Percentiles rank a stretch among this genome's conserved stretches.
Conservation (phyloP, 768 basidiomycete genomes). For the Tulasnella calospora region DNA sequence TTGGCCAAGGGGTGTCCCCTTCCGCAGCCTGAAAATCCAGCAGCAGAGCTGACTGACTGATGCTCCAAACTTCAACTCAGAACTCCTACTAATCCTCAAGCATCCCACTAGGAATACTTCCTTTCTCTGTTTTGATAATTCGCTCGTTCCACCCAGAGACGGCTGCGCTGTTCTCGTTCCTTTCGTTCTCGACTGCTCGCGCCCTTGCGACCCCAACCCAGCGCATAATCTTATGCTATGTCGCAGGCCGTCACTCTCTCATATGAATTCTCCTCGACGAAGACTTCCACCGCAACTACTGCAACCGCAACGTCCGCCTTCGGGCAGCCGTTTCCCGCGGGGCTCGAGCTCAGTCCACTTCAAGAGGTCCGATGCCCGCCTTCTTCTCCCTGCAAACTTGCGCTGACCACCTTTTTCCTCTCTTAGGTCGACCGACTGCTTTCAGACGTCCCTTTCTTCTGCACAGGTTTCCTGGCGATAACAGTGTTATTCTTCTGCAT, state of each 20-base stretch:
- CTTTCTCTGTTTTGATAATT: neutral
- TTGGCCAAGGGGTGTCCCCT: neutral
- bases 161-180: constrained; percentile 17
- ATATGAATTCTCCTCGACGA: constrained; percentile 5
- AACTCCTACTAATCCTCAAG: neutral
- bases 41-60: neutral
- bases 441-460: constrained; percentile 62
- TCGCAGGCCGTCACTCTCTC: constrained; percentile 10
- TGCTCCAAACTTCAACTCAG: neutral
- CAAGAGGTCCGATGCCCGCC: neutral
- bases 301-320: neutral
- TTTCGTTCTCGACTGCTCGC: neutral
- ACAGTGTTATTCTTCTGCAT: constrained; percentile 56
- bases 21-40: neutral
- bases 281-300: neutral
- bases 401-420: neutral
- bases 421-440: constrained; percentile 34
- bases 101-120: neutral
- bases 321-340: neutral
- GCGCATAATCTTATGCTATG: neutral
- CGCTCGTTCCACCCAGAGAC: neutral
- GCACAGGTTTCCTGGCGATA: constrained; percentile 60
- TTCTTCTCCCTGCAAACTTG: neutral
- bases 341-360: constrained; percentile 11
- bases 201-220: neutral